Evolutionary conservation across 2,329 filamentous ascomycete species (phyloP), one percentile per base, ranked within the genome.

Genomic region (Arthroderma sp.): DNA sequence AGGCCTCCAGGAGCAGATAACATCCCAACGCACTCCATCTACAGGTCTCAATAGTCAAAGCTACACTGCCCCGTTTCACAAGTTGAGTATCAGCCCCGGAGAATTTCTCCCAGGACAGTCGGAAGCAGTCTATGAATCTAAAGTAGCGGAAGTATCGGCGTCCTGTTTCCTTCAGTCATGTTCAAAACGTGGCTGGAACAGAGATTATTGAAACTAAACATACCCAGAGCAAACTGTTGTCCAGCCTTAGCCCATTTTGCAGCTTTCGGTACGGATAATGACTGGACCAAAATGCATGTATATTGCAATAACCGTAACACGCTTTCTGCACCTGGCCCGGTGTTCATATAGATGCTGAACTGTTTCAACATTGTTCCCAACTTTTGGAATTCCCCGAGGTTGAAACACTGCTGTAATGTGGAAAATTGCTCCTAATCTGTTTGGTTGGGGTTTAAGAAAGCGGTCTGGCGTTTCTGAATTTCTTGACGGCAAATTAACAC

Each of bases 101-200:
- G 52, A 68, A 75, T 29, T 68, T 55, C 2, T 57, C 55, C 56
- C 69, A 71, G 1, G 77, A 74, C 2, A 64, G 58, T 27, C 66
- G 57, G 52, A 83, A 80, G 40, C 69, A 71, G 38, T 78, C 75
- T 43, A 83, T 62, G 57, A 81, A 85, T 54, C 79, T 78, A 58
- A 84, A 82, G 46, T 83, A 66, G 8, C 83, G 77, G 56, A 86
- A 72, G 61, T 75, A 78, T 22, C 81, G 74, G 33, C 83, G 71
- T 29, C 64, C 70, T 72, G 37, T 5, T 46, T 29, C 36, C 51
- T 42, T 32, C n/a, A 9, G 27, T 7, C 27, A 15, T 29, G 29
- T 34, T 33, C 11, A 42, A 42, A 42, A 10, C 5, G 9, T 27
- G 31, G 8, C 22, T 43, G 10, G 4, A 4, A n/a, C 11, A 32